phyloP scores from a whole-genome alignment of 306 rosid species.

The Elaeagnus macrophylla region DNA sequence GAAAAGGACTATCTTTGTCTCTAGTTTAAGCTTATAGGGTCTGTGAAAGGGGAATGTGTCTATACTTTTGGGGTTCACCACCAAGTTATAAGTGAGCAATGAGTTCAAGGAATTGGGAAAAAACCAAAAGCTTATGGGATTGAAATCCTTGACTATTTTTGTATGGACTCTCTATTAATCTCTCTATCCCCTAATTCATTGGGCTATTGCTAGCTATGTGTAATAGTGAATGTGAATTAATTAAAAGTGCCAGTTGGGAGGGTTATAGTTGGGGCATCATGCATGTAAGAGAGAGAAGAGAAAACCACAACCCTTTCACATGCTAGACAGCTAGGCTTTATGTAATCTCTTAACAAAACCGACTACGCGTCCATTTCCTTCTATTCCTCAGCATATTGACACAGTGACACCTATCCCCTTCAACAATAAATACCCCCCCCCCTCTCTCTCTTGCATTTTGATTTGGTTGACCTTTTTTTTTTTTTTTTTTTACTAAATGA shows the following conservation, averaged over 20 bases:
- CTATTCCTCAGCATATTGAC: conserved; percentile 33
- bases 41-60: conserved; percentile 9
- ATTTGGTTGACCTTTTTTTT: neutral
- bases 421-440: conserved; percentile 11
- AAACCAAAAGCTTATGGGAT: conserved; percentile 30
- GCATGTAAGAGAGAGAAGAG: conserved; percentile 16
- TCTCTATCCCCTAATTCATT: conserved; percentile 11
- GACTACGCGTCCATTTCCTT: conserved; percentile 51
- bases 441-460: neutral
- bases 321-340: conserved; percentile 77
- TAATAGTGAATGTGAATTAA: conserved; percentile 22
- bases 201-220: neutral
- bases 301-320: conserved; percentile 47
- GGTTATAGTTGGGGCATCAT: conserved; percentile 33
- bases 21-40: no score
- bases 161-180: conserved; percentile 33
- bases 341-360: conserved; percentile 48
- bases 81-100: conserved; percentile 19
- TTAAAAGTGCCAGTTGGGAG: conserved; percentile 43
- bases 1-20: no score
- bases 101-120: conserved; percentile 19
- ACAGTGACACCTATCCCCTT: conserved; percentile 52
- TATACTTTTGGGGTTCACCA: conserved; percentile 16
- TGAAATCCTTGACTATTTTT: conserved; percentile 45
- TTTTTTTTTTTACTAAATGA: no score